These are phyloP conservation scores for Eremochloa ophiuroides DNA, from an alignment of 176 grass and related monocot species.

Conservation along the genomic window DNA sequence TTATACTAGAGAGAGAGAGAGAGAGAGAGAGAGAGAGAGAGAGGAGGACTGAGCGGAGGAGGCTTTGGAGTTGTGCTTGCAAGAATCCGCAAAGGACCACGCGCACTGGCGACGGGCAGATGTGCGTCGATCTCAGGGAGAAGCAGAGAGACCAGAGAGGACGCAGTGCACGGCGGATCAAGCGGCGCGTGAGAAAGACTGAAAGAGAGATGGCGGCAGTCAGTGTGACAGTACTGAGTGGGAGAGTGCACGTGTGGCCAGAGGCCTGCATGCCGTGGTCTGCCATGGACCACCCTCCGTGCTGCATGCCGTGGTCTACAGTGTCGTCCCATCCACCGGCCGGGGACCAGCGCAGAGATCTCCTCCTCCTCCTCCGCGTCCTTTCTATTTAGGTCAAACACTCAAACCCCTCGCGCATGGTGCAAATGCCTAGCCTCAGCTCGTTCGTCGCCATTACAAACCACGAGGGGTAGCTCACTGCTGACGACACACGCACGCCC, in stretches of 20 bases:
- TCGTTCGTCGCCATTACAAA: neutral
- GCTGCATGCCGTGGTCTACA: conserved; percentile 32
- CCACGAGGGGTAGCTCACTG: neutral
- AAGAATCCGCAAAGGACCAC: neutral
- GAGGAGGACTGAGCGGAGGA: neutral
- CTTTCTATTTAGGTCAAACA: conserved; percentile 44
- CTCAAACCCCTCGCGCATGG: conserved; percentile 14
- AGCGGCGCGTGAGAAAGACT: neutral
- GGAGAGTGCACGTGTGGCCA: conserved; percentile 48
- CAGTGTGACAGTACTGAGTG: conserved; percentile 3
- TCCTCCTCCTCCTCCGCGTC: neutral
- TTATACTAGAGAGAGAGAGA: too few species aligned
- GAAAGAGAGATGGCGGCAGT: conserved; percentile 21
- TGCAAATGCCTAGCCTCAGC: conserved; percentile 8
- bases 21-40: neutral
- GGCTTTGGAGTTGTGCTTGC: neutral
- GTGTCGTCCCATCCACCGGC: conserved; percentile 27
- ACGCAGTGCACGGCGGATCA: neutral
- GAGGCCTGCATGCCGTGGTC: neutral
- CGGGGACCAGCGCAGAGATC: conserved; percentile 67
- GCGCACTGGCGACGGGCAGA: conserved; percentile 14
- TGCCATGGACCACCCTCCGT: conserved; percentile 11
- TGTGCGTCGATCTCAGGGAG: neutral
- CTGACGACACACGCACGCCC: neutral
- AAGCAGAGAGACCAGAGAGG: neutral